A percentile compares a stretch with the other conserved stretches of the same genome.
Evolutionary conservation across 352 stramenopile species (phyloP).

Genomic region (Halophytophthora polymorphica): DNA sequence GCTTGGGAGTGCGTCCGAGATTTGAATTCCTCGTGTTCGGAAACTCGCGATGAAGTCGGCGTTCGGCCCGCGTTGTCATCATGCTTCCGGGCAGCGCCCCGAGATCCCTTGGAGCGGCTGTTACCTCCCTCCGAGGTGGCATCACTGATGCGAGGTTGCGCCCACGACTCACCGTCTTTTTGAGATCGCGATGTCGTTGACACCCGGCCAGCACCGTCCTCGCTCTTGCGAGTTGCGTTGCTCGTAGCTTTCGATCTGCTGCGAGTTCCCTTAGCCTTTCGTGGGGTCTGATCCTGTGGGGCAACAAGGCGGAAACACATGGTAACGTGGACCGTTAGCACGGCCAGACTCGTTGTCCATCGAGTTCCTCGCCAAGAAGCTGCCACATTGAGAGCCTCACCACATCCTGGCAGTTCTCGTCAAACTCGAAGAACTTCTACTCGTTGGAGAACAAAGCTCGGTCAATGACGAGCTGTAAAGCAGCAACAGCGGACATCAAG

Average conservation of each 20-base stretch:
- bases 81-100: conserved; percentile 8
- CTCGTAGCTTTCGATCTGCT: conserved; percentile 9
- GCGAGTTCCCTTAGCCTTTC: conserved; percentile 23
- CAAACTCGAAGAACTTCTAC: conserved; percentile 58
- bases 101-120: conserved; percentile 15
- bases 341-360: too few relatives aligned
- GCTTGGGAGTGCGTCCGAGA: too few relatives aligned
- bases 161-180: conserved; percentile 5
- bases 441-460: background rate
- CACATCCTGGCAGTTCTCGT: conserved; percentile 56
- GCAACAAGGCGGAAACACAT: background rate
- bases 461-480: background rate
- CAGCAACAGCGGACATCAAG: background rate
- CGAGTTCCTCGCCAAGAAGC: background rate
- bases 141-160: conserved; percentile 3
- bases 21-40: too few relatives aligned
- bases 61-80: conserved; percentile 11
- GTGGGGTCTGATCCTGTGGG: conserved; percentile 26
- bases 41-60: conserved; percentile 18
- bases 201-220: conserved; percentile 6
- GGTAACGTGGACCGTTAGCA: background rate
- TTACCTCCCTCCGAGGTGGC: conserved; percentile 4
- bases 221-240: conserved; percentile 9
- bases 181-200: conserved; percentile 8
- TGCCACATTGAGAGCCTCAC: conserved; percentile 24